These are phyloP conservation scores for Noccaea bulbosa DNA, from an alignment of 345 rosid species.

Conservation along the genomic window DNA sequence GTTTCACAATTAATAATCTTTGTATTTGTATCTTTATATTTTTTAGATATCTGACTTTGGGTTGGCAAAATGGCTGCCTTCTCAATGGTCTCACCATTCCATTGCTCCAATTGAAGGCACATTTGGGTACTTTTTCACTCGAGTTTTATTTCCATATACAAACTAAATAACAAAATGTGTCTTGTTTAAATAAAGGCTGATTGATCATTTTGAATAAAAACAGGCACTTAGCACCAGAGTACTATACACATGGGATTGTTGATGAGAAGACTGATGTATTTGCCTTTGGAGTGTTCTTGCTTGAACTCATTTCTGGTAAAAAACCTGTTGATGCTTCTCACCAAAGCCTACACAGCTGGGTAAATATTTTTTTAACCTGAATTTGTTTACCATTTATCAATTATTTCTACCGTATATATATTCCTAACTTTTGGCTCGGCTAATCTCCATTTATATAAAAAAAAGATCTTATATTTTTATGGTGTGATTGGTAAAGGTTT, in stretches of 20 bases:
- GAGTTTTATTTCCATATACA: constrained; percentile 15
- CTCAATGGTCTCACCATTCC: constrained; percentile 98
- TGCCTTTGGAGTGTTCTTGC: constrained; percentile 89
- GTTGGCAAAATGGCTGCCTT: constrained; percentile 96
- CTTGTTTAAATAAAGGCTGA: background rate
- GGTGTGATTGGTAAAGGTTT: constrained; percentile 1
- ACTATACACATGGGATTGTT: constrained; percentile 93
- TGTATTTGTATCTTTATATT: too few relatives aligned
- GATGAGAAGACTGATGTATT: constrained; percentile 98
- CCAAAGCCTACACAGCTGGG: constrained; percentile 94
- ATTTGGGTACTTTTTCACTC: constrained; percentile 66
- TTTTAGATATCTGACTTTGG: constrained; percentile 93
- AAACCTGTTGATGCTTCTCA: constrained; percentile 89
- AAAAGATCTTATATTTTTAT: background rate
- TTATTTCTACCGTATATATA: background rate
- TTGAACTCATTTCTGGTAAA: constrained; percentile 87
- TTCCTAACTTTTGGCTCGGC: background rate
- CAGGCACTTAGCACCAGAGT: constrained; percentile 96
- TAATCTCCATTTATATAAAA: background rate
- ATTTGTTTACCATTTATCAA: background rate
- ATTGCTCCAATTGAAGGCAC: constrained; percentile 99
- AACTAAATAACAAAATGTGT: constrained; percentile 6
- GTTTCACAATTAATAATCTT: background rate
- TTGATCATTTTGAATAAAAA: constrained; percentile 30
- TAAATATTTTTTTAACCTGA: constrained; percentile 36